These are phyloP conservation scores for Akebia trifoliata DNA, from an alignment of 164 flowering plant genomes.

Conservation along the genomic window DNA sequence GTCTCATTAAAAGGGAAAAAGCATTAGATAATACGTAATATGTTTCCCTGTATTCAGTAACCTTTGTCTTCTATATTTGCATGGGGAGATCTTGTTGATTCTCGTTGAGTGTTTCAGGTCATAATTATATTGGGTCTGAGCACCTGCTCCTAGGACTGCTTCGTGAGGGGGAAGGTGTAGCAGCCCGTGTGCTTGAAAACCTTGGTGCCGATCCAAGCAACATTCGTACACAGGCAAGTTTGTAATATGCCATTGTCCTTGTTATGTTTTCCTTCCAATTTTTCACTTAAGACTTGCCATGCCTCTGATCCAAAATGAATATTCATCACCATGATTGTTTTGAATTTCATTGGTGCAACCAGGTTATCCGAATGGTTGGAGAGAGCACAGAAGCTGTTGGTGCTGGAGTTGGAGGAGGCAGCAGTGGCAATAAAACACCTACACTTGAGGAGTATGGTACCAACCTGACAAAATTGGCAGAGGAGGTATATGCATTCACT, in stretches of 20 bases:
- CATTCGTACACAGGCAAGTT: conserved; percentile 65
- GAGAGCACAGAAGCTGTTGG: conserved; percentile 67
- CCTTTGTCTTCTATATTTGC: too few species aligned
- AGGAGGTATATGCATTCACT: conserved; percentile 46
- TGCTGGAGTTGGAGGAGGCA: conserved; percentile 53
- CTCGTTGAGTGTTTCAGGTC: conserved; percentile 54
- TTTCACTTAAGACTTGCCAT: neutral
- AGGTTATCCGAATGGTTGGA: conserved; percentile 90
- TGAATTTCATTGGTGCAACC: conserved; percentile 3
- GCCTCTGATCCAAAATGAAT: neutral
- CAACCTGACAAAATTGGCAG: conserved; percentile 64
- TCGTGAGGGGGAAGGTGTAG: conserved; percentile 98
- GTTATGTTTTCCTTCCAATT: too few species aligned
- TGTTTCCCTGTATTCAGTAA: too few species aligned
- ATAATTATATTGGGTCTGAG: conserved; percentile 93
- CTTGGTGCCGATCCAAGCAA: conserved; percentile 70
- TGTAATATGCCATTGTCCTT: neutral
- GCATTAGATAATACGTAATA: too few species aligned
- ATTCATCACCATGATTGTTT: neutral
- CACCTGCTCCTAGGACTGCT: conserved; percentile 90
- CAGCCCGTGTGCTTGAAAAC: conserved; percentile 74
- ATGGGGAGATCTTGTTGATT: too few species aligned
- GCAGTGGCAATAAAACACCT: conserved; percentile 53
- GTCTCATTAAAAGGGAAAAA: too few species aligned
- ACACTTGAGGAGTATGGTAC: conserved; percentile 71